A percentile compares a stretch with the other conserved stretches of the same genome.
These are phyloP conservation scores for Lipomyces chichibuensis DNA, from an alignment of 805 yeast species.

Conservation along the genomic window DNA sequence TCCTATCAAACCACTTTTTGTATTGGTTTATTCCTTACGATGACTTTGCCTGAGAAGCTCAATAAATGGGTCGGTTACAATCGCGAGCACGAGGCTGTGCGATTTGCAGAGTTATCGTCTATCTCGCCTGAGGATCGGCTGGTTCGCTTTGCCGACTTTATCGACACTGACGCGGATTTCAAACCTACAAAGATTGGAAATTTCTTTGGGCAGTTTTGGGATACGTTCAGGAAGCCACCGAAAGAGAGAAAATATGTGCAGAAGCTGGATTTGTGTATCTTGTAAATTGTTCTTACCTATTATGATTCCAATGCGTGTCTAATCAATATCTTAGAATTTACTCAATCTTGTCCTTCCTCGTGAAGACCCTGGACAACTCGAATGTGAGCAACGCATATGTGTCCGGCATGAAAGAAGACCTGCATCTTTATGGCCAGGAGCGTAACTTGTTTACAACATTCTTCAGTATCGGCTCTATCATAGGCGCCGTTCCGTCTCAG, in stretches of 20 bases:
- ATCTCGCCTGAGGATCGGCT: not conserved
- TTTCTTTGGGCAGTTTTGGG: conserved; percentile 17
- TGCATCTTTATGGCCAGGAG: conserved; percentile 40
- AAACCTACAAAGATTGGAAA: not conserved
- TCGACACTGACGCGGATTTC: conserved; percentile 4
- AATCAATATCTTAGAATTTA: conserved; percentile 7
- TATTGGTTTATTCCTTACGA: conserved; percentile 40
- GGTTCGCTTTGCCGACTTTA: not conserved
- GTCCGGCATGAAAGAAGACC: conserved; percentile 60
- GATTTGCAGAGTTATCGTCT: not conserved
- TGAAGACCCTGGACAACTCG: conserved; percentile 60
- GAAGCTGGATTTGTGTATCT: conserved; percentile 16
- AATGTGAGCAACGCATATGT: conserved; percentile 67
- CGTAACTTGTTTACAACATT: conserved; percentile 27
- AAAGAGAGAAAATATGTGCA: conserved; percentile 10
- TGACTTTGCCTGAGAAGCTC: not conserved
- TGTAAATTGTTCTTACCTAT: not conserved
- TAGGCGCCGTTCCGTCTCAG: conserved; percentile 52
- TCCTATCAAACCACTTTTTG: conserved; percentile 46
- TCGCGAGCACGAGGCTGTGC: conserved; percentile 1
- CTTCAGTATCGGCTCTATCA: conserved; percentile 47
- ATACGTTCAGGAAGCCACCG: conserved; percentile 11
- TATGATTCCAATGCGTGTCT: not conserved
- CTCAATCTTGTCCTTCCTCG: conserved; percentile 44
- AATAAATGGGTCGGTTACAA: not conserved